Evolutionary conservation across 192 early-diverging fungal genomes (phyloP), one percentile per base, ranked within the genome.

Genomic region (Chytriomyces hyalinus): DNA sequence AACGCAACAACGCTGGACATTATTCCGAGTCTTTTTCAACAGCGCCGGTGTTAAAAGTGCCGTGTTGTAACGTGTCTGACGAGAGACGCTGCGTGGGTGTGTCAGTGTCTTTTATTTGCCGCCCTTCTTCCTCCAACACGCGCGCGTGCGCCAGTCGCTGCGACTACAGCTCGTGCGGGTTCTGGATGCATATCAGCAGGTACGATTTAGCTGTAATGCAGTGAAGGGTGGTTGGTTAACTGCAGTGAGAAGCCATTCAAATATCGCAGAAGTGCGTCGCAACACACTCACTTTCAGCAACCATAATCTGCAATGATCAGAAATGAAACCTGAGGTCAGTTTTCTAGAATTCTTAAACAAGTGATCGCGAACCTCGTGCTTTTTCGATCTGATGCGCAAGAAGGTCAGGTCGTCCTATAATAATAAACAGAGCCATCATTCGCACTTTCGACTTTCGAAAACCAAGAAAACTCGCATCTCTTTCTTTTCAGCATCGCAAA

Each of bases 321-420:
- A 65, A 43, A 22, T n/a, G 61, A 46, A 13, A 74, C 26, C 36
- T 61, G 6, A 2, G 36, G 36, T 36, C 4, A 36, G 36, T 36
- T n/a, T 13, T 20, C 64, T n/a, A 61, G 22, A 36, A 45, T 26
- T 20, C 9, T 50, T 17, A 0, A 45, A 50, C 15, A 45, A 50
- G 60, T 64, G 5, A 61, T 22, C 26, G 24, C 15, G 17, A 49
- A 59, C 75, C 61, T 78, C 82, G 61, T 83, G 79, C 69, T 83
- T 83, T 73, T 78, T 80, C 8, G 77, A 79, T 51, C 82, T 49
- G 10, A 83, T 80, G 47, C 82, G 7, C 64, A 83, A 49, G 49
- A 83, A 83, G 57, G 82, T 83, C 22, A 83, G 49, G 51, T 83
- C 82, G 57, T 83, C 82, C 79, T 83, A 49, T 3, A 45, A 67